phyloP scores from a whole-genome alignment of 75 land plant species.

The Chamaecyparis obtusa region DNA sequence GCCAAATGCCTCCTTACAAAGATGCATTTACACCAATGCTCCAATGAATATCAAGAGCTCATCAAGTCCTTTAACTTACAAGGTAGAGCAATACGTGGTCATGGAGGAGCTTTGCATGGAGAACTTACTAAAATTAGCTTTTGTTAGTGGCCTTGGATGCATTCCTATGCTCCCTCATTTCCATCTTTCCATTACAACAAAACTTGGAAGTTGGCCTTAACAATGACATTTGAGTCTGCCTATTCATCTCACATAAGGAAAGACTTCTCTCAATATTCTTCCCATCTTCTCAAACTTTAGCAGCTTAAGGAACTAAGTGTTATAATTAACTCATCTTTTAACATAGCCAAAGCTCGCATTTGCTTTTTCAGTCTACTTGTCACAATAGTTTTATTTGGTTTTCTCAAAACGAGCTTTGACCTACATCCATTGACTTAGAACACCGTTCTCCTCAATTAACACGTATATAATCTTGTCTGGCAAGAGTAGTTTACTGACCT shows the following conservation, averaged over 20 bases:
- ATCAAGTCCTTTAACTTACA: neutral
- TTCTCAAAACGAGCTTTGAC: neutral
- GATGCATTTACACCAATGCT: neutral
- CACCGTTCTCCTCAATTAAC: neutral
- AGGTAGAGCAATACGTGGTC: neutral
- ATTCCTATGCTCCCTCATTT: neutral
- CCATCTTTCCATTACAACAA: neutral
- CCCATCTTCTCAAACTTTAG: neutral
- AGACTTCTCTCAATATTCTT: neutral
- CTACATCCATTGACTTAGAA: neutral
- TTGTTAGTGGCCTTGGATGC: neutral
- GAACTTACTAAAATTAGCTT: neutral
- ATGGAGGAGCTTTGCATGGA: neutral
- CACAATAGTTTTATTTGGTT: neutral
- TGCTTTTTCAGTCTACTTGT: neutral
- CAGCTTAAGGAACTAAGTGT: neutral
- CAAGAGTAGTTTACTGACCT: neutral
- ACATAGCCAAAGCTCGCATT: neutral
- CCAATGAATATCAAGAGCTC: neutral
- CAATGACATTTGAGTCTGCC: neutral
- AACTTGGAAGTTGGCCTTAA: too few species aligned
- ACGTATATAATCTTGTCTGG: neutral
- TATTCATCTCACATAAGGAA: neutral
- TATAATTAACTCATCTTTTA: neutral
- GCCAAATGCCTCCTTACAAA: neutral